Evolutionary conservation across 441 rosid species (phyloP).

Genomic region (Arabidopsis lyrata): DNA sequence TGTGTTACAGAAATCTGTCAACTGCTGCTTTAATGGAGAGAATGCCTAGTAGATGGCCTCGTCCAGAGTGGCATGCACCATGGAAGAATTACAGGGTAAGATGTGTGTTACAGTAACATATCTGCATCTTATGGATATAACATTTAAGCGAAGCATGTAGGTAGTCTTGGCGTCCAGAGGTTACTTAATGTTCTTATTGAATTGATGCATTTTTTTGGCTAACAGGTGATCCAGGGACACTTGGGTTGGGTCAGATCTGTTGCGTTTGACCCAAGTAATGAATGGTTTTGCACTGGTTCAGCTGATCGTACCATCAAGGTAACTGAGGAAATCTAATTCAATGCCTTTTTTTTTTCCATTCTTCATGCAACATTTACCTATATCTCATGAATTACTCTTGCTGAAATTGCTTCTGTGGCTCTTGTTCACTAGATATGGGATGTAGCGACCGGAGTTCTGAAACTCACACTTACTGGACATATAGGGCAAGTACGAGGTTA

Average conservation of each 20-base stretch:
- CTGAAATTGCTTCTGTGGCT: conserved; percentile 15
- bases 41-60: conserved; percentile 97
- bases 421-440: conserved; percentile 78
- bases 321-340: conserved; percentile 20
- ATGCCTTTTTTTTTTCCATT: background rate
- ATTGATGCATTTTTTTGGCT: conserved; percentile 2
- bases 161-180: background rate
- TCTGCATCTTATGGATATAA: conserved; percentile 10
- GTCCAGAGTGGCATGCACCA: conserved; percentile 93
- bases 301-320: conserved; percentile 97
- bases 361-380: conserved; percentile 8
- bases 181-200: background rate
- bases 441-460: conserved; percentile 82
- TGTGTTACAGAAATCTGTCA: conserved; percentile 55
- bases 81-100: conserved; percentile 96
- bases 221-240: conserved; percentile 77
- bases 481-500: conserved; percentile 91
- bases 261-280: conserved; percentile 94
- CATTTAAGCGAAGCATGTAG: conserved; percentile 2
- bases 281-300: conserved; percentile 96
- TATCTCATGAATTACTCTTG: background rate
- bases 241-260: conserved; percentile 96
- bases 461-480: conserved; percentile 92
- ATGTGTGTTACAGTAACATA: conserved; percentile 3
- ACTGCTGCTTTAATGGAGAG: conserved; percentile 91